Base-by-base conservation (phyloP, 2,329 filamentous ascomycete genomes). In the Leptographium galeiforme region DNA sequence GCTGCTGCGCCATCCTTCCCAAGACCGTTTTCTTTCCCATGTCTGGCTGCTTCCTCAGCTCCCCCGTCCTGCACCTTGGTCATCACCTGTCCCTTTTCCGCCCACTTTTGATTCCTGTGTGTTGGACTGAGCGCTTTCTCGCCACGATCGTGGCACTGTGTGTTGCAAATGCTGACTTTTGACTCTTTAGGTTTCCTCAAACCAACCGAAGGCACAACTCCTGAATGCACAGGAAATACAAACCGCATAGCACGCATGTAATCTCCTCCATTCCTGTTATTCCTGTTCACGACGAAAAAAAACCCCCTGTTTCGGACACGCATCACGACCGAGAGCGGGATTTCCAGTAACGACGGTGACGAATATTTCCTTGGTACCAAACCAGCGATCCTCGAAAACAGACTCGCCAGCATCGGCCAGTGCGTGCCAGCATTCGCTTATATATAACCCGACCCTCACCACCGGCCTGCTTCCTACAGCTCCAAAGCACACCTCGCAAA, bases 401-500 rank as follows among this genome's bases (percentile, higher is more conserved):
- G 30, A 34, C 45, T 36, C 45, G 12, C 45, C 32, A 18, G n/a
- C 30, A 33, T 25, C 25, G 25, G 25, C 25, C 25, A 25, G 25
- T 25, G 13, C n/a, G 25, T 8, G 8, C 25, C 45, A n/a, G 34
- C n/a, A 33, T 48, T n/a, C 47, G 16, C 10, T 25, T 25, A 25
- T 38, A 4, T 16, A 10, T 38, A n/a, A 16, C n/a, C 18, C 47
- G 8, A 34, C 18, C 45, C 32, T 36, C 16, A n/a, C 47, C 13
- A 13, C 34, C 18, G 34, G 33, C 34, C 25, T 33, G 38, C 46
- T 38, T 7, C 19, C n/a, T 16, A n/a, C 34, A 39, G 2, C 43
- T 45, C n/a, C 18, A 25, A 25, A 25, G 5, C 25, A 25, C 25
- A 25, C 3, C 25, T 25, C 34, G 40, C 57, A 57, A 68, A 57